Evolutionary conservation across 2,329 filamentous ascomycete species (phyloP), one percentile per base, ranked within the genome.

Genomic region (Aspergillus puulaauensis): DNA sequence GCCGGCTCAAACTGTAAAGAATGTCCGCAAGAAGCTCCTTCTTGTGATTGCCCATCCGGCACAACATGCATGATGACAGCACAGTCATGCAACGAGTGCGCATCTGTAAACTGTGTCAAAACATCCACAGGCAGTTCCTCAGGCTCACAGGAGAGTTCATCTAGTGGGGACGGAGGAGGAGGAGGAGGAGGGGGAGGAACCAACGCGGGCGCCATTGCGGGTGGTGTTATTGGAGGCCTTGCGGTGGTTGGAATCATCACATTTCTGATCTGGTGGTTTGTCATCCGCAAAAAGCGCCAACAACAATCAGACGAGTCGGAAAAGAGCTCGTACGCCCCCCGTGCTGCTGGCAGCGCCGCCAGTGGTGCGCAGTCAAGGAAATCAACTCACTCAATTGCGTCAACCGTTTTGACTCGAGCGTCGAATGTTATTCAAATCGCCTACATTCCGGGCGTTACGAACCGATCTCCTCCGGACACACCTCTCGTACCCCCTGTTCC

Each of bases 391-490:
- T 98, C 93, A 12, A 91, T 99, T 71, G 95, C 95, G 15, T 97
- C 93, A 9, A 98, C 93, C 24, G 92, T 98, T 58, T 84, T 97
- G 60, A 98, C 95, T 17, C 88, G 95, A 61, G 95, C 95, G 49
- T 98, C 95, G 69, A 99, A 99, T 79, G 93, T 99, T 72, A 99
- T 99, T 68, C 95, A 98, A 77, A 99, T 99, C 76, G 95, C 95
- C 56, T 99, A 98, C 75, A 98, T 99, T 64, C 95, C 95, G 14
- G 95, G 95, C 59, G 93, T 98, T 68, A 97, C 91, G 60, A 97
- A 97, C 77, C 86, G 93, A 65, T 92, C 93, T 12, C 87, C 88
- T 7, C 90, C 90, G 5, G 88, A 89, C n/a, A 93, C 91, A 0
- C 90, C 91, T 19, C 83, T 93, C 51, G 90, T 96, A 4, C 92